Base-by-base conservation (phyloP, 2,329 filamentous ascomycete species). In the Geoglossum cookeanum region DNA sequence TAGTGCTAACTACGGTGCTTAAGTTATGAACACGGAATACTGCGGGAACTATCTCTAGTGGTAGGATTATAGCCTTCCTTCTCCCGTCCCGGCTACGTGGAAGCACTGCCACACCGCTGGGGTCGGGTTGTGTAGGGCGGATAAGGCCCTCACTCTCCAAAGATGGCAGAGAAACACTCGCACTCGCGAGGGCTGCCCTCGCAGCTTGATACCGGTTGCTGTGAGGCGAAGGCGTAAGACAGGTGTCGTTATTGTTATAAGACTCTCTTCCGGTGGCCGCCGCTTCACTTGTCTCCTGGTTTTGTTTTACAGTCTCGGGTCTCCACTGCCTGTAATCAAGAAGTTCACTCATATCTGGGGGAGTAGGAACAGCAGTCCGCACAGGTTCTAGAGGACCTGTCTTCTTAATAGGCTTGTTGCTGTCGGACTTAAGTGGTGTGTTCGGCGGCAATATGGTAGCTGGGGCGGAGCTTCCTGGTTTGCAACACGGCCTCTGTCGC, bases 131-230 rank as follows among this genome's bases (percentile, higher is more conserved):
- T 7, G 15, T 37, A 29, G 30, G 37, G 17, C 39, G 33, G n/a
- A 58, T 47, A 1, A 58, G 44, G 33, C 58, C 57, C 4, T 35
- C 53, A 7, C 17, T 42, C 8, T 15, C 4, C 22, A 57, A 48
- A 13, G 7, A 13, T n/a, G 57, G 15, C 22, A 27, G 47, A 15
- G 9, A 11, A 32, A 15, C 44, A 29, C 55, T 42, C 9, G 17
- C 32, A 11, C 39, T 17, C 17, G 35, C 27, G 8, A 58, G 57
- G n/a, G 22, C 53, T 3, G 15, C 56, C 13, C 48, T 51, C 9
- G 57, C 57, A 45, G 57, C 57, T 22, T 58, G 32, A 49, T 58
- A 58, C 11, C 57, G 42, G 30, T 47, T 58, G 22, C 17, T 35
- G 33, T 58, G 56, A 32, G 57, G 57, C 11, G 53, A 58, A 55